phyloP scores from a whole-genome alignment of 257 asterid species.

The Gentiana macrophylla region DNA sequence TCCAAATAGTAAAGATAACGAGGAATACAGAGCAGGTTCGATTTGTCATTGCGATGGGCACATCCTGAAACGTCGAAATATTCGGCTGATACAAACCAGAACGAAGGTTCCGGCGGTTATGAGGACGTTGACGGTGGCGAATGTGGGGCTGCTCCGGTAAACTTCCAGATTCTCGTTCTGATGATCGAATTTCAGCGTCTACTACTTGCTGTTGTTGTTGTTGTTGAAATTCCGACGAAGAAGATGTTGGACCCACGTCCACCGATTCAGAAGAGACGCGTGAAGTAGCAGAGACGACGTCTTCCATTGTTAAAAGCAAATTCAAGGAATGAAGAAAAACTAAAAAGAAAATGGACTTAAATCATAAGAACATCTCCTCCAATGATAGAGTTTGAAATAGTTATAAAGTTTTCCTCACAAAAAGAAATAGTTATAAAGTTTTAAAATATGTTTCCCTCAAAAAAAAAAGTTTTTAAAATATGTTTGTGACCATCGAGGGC shows the following conservation, averaged over 20 bases:
- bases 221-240: background rate
- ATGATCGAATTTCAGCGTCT: background rate
- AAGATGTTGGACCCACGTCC: background rate
- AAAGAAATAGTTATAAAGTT: too few relatives aligned
- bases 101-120: background rate
- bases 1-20: slow-evolving; percentile 10
- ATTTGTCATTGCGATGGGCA: slow-evolving; percentile 3
- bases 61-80: slow-evolving; percentile 3
- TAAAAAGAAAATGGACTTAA: background rate
- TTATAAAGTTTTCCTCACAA: too few relatives aligned
- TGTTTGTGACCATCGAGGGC: too few relatives aligned
- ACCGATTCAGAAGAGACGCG: background rate
- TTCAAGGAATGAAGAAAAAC: background rate
- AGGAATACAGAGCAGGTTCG: slow-evolving; percentile 10
- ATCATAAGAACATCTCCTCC: too few relatives aligned
- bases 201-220: background rate
- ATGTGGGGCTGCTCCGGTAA: too few relatives aligned
- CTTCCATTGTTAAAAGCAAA: slow-evolving; percentile 3
- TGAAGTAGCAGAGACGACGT: background rate
- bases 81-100: slow-evolving; percentile 7
- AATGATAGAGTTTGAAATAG: too few relatives aligned
- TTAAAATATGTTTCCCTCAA: too few relatives aligned
- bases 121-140: background rate
- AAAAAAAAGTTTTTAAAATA: too few relatives aligned
- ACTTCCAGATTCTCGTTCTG: background rate